phyloP scores from a whole-genome alignment of 2,329 filamentous ascomycete genomes.

The Parastagonospora avenae region DNA sequence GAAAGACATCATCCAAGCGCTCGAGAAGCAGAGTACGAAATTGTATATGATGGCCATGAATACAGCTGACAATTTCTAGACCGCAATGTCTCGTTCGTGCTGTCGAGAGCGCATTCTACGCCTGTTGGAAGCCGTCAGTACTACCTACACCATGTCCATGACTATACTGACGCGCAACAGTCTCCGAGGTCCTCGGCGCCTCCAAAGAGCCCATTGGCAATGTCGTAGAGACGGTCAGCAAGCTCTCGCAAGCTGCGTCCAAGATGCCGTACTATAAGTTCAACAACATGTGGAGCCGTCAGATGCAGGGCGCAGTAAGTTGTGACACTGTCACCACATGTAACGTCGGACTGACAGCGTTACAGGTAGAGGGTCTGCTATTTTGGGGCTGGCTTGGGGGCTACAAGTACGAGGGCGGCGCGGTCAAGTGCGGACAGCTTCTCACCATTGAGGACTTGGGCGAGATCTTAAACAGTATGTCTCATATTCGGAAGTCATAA shows the following conservation, averaged over 20 bases:
- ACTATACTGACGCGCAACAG: slow-evolving; percentile 51
- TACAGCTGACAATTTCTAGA: slow-evolving; percentile 52
- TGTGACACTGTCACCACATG: not conserved
- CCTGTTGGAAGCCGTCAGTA: slow-evolving; percentile 66
- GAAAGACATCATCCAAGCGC: slow-evolving; percentile 76
- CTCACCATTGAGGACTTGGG: slow-evolving; percentile 89
- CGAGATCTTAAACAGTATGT: slow-evolving; percentile 71
- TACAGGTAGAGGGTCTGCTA: slow-evolving; percentile 62
- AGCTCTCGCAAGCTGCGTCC: slow-evolving; percentile 75
- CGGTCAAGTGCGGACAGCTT: slow-evolving; percentile 65
- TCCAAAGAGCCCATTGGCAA: slow-evolving; percentile 73
- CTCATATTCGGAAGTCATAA: too few relatives aligned
- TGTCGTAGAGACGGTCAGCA: slow-evolving; percentile 71
- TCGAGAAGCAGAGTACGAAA: slow-evolving; percentile 73
- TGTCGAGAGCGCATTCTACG: slow-evolving; percentile 90
- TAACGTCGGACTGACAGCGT: slow-evolving; percentile 8
- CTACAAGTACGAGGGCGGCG: slow-evolving; percentile 59
- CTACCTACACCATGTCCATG: not conserved
- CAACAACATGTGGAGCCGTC: slow-evolving; percentile 83
- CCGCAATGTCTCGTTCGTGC: slow-evolving; percentile 77
- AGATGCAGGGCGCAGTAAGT: slow-evolving; percentile 77
- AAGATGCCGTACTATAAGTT: slow-evolving; percentile 98
- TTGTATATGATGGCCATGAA: not conserved
- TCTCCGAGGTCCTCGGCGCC: slow-evolving; percentile 70
- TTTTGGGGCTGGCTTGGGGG: slow-evolving; percentile 81